Base-by-base conservation (phyloP, 2,329 filamentous ascomycete genomes). In the Fusarium torulosum region DNA sequence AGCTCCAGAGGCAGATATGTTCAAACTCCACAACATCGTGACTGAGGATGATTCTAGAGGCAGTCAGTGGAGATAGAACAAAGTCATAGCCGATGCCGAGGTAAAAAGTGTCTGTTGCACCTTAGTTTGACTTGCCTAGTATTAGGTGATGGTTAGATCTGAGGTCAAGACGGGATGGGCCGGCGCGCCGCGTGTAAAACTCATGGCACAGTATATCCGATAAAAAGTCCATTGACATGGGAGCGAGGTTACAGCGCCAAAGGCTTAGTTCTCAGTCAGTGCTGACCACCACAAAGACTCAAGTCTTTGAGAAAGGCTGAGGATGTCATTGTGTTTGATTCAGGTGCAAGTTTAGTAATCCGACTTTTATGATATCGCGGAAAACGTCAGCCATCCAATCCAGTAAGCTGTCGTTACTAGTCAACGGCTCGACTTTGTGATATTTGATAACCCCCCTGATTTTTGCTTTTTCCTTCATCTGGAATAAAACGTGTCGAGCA, bases 171-270 rank as follows among this genome's bases (percentile, higher is more conserved):
- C 60, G 66, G 66, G 65, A 68, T 66, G 66, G 46, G 47, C 66
- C 65, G 66, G 49, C 66, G 55, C 66, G 60, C 66, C 66, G 65
- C 60, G 44, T 57, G 38, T 41, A 27, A 49, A 63, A 40, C 25
- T 23, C 37, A 20, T 31, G 7, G 9, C 35, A 37, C 15, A 37
- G 35, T n/a, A 37, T 52, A 38, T 40, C 33, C 25, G 27, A 41
- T 37, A 37, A 4, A 33, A n/a, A 7, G 35, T 37, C 15, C 21
- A n/a, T n/a, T 25, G 8, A 10, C 25, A 29, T 13, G 37, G 35
- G 19, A n/a, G 41, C 49, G 45, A 53, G 43, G 49, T 40, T 59
- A 59, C 41, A 59, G 20, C 45, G 37, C 47, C 45, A 41, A 45
- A 13, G 49, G 14, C 25, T 45, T 52, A 31, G 35, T 35, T 50